Conservation (phyloP, 2,329 filamentous ascomycete genomes). For the Ophiostoma himal-ulmi region DNA sequence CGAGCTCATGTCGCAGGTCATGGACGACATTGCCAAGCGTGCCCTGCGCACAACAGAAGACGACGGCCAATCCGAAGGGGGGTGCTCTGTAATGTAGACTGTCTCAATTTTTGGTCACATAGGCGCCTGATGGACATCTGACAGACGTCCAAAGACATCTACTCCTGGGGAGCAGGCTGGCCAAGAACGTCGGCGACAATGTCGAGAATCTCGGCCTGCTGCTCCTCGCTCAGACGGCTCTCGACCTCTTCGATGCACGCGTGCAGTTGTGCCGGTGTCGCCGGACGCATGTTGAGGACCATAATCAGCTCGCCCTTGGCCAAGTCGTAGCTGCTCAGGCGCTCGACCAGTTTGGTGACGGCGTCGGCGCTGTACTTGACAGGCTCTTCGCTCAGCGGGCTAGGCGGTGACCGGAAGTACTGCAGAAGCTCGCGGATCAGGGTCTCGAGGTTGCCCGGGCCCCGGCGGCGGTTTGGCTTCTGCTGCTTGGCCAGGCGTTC, state of each 20-base stretch:
- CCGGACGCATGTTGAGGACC: conserved; percentile 61
- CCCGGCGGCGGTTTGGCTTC: conserved; percentile 44
- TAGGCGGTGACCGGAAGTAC: conserved; percentile 45
- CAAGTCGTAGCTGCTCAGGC: conserved; percentile 52
- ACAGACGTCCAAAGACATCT: conserved; percentile 29
- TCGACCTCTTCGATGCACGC: conserved; percentile 61
- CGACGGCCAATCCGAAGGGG: conserved; percentile 51
- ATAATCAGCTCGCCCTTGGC: conserved; percentile 64
- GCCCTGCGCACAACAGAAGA: conserved; percentile 43
- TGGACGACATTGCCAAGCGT: conserved; percentile 56
- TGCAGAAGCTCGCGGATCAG: conserved; percentile 49
- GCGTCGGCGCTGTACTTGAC: conserved; percentile 48
- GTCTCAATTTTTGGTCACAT: conserved; percentile 17
- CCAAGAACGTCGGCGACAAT: conserved; percentile 56
- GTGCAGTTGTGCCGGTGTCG: conserved; percentile 52
- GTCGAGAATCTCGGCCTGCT: conserved; percentile 53
- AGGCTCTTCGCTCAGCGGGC: conserved; percentile 51
- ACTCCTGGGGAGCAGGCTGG: conserved; percentile 39
- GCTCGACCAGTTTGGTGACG: conserved; percentile 50
- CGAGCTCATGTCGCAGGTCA: conserved; percentile 51
- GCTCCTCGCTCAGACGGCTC: conserved; percentile 52
- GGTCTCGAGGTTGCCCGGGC: conserved; percentile 52
- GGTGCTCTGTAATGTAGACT: conserved; percentile 45
- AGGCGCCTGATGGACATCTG: neutral
- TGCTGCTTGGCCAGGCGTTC: conserved; percentile 46